These are phyloP conservation scores for Rosa persica DNA, from an alignment of 306 rosid genomes.

Conservation along the genomic window DNA sequence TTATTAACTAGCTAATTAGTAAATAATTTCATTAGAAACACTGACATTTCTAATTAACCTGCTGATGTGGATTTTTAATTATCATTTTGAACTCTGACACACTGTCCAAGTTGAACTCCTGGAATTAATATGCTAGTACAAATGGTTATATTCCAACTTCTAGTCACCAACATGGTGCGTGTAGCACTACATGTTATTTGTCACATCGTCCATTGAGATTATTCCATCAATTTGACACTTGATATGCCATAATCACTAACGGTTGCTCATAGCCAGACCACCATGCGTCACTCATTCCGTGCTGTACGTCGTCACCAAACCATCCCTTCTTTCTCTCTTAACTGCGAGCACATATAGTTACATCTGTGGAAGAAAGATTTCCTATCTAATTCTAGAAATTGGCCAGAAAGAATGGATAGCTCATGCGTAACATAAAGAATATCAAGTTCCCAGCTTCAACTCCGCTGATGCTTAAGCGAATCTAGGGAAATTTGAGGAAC, in stretches of 20 bases:
- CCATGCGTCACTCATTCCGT: neutral
- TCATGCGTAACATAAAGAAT: too few species aligned
- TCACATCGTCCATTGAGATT: neutral
- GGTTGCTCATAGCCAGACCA: neutral
- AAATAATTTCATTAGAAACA: neutral
- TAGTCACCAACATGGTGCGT: neutral
- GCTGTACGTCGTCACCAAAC: neutral
- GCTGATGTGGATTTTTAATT: neutral
- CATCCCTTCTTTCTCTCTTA: neutral
- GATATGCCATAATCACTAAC: neutral
- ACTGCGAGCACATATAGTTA: neutral
- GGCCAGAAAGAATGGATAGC: too few species aligned
- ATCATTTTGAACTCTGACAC: too few species aligned
- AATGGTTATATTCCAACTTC: neutral
- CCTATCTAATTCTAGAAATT: neutral
- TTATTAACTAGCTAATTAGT: too few species aligned
- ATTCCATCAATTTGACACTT: neutral
- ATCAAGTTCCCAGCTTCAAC: neutral
- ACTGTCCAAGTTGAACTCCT: neutral
- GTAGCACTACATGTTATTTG: neutral
- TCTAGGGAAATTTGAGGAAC: neutral
- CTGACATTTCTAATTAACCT: neutral
- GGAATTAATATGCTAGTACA: too few species aligned
- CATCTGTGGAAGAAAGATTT: neutral
- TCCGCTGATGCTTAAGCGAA: neutral